Conservation (phyloP, 2,329 filamentous ascomycete species). For the Corynespora cassiicola region DNA sequence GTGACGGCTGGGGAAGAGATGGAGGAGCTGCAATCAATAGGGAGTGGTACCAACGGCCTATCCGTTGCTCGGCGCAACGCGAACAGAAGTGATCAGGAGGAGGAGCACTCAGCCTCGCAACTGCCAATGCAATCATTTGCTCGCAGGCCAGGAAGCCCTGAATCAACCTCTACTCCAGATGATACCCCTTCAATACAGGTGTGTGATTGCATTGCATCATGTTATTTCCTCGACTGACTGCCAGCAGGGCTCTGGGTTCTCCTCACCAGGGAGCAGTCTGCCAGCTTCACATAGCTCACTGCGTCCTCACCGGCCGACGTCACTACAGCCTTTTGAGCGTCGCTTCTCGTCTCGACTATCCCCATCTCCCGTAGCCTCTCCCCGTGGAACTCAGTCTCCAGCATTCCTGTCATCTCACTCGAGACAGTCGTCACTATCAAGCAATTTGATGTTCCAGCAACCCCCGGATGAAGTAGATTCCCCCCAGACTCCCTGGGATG, state of each 20-base stretch:
- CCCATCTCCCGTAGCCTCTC: constrained; percentile 64
- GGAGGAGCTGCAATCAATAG: constrained; percentile 31
- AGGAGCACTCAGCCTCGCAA: constrained; percentile 27
- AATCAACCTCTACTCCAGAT: constrained; percentile 78
- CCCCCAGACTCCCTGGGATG: constrained; percentile 88
- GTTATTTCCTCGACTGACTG: constrained; percentile 28
- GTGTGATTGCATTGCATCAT: constrained; percentile 38
- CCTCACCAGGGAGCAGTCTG: constrained; percentile 75
- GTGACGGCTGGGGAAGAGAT: constrained; percentile 22
- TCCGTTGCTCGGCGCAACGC: constrained; percentile 39
- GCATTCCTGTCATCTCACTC: constrained; percentile 79
- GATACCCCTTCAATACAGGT: constrained; percentile 86
- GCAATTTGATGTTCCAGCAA: constrained; percentile 66
- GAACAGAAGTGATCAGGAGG: constrained; percentile 25
- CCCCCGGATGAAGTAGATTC: constrained; percentile 68
- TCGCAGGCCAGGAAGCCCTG: constrained; percentile 64
- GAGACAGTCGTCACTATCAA: constrained; percentile 79
- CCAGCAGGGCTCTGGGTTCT: constrained; percentile 59
- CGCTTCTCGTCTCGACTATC: constrained; percentile 90
- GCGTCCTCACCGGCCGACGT: constrained; percentile 76
- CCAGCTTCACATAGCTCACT: constrained; percentile 73
- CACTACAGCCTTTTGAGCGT: constrained; percentile 91
- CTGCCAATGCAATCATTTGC: constrained; percentile 18
- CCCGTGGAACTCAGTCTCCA: constrained; percentile 74
- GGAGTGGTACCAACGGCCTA: constrained; percentile 30